A percentile compares a stretch with the other conserved stretches of the same genome.
Evolutionary conservation across 306 rosid genomes (phyloP).

Genomic region (Ammopiptanthus mongolicus): DNA sequence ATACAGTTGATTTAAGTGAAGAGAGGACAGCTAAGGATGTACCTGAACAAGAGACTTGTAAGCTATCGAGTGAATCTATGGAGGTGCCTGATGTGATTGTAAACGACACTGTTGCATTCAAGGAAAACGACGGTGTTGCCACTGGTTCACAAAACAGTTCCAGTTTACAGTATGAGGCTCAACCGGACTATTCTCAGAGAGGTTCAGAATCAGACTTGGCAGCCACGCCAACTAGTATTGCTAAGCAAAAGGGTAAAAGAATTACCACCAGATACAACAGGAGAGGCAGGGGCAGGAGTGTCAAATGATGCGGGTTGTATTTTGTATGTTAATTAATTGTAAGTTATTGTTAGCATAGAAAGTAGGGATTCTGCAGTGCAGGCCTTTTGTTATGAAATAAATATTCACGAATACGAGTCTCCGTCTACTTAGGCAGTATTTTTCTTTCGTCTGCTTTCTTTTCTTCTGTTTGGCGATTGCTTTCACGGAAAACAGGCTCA

Average conservation of each 20-base stretch:
- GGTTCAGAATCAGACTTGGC: conserved; percentile 22
- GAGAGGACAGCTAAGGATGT: conserved; percentile 31
- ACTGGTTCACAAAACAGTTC: conserved; percentile 53
- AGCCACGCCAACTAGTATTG: conserved; percentile 21
- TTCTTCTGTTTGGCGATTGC: background rate
- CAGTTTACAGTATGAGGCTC: conserved; percentile 35
- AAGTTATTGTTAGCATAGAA: conserved; percentile 37
- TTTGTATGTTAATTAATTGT: conserved; percentile 25
- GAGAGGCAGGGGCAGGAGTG: conserved; percentile 36
- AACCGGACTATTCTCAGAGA: conserved; percentile 37
- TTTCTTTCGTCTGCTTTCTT: conserved; percentile 17
- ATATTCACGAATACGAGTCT: conserved; percentile 22
- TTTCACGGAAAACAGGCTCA: background rate
- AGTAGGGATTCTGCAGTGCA: conserved; percentile 36
- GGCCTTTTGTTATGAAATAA: conserved; percentile 33
- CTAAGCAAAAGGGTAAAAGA: conserved; percentile 44
- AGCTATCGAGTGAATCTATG: conserved; percentile 36
- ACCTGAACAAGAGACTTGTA: conserved; percentile 32
- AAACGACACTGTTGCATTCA: conserved; percentile 9
- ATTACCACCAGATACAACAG: conserved; percentile 41
- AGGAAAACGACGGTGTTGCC: conserved; percentile 32
- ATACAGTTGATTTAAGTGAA: conserved; percentile 21
- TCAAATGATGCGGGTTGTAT: conserved; percentile 36
- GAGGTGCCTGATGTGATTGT: conserved; percentile 45
- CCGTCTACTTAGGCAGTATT: conserved; percentile 21